phyloP scores from a whole-genome alignment of 139 green algal species.

The Closterium sp. region DNA sequence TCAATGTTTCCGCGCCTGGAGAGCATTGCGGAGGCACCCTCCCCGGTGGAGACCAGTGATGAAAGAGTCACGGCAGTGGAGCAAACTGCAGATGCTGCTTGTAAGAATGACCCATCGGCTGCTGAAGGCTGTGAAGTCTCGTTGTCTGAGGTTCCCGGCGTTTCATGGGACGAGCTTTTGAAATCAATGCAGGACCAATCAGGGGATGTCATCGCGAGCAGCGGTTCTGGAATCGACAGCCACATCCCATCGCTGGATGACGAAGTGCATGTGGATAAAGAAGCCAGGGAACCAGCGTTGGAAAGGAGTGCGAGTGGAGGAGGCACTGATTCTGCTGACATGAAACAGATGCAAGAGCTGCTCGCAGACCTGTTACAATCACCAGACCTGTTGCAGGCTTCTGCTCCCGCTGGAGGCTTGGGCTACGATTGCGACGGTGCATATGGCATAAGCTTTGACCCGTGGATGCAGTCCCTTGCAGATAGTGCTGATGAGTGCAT shows the following conservation, averaged over 20 bases:
- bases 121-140: not conserved
- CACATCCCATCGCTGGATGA: not conserved
- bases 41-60: too few relatives aligned
- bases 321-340: not conserved
- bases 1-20: not conserved
- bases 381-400: not conserved
- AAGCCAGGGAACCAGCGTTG: not conserved
- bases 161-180: not conserved
- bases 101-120: not conserved
- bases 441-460: not conserved
- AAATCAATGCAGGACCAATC: not conserved
- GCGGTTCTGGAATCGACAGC: not conserved
- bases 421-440: not conserved
- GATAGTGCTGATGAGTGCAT: not conserved
- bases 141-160: not conserved
- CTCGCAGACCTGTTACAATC: not conserved
- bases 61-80: too few relatives aligned
- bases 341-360: not conserved
- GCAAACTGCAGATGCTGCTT: too few relatives aligned
- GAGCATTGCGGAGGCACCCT: not conserved
- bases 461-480: not conserved
- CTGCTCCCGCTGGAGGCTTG: not conserved
- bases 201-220: not conserved
- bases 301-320: not conserved
- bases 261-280: not conserved